Base-by-base conservation (phyloP, 2,329 filamentous ascomycete genomes). In the Didymella pomorum region DNA sequence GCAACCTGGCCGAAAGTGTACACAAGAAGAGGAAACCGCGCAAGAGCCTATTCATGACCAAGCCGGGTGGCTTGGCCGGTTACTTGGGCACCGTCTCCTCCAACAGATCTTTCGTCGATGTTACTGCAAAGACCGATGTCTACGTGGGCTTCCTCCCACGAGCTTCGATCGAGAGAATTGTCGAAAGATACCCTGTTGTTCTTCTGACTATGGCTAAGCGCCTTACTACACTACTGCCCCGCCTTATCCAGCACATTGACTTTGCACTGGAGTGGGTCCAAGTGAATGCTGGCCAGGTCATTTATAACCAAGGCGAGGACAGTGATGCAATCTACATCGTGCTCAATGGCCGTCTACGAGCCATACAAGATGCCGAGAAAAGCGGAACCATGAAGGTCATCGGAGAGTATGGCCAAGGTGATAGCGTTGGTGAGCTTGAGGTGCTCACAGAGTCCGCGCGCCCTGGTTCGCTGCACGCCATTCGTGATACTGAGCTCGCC, bases 311-410 rank as follows among this genome's bases (percentile, higher is more conserved):
- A 76, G 89, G 89, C 2, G 93, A 99, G 65, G 95, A 98, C 65
- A 99, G 95, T 70, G 95, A 99, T 76, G 94, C 96, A 1, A 99
- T 99, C 39, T 99, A 98, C 70, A 93, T 99, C 61, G 95, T 99
- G 1, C 84, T 99, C 16, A 99, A 99, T 67, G 95, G 95, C 10
- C 90, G 95, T 16, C 79, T 99, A 18, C 86, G 96, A 54, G 86
- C 94, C 0, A 90, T 99, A 0, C 85, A 93, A 60, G 93, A 97
- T 68, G 87, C 87, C 14, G 87, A 90, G 45, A 89, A 91, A 63
- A 92, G 92, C 0, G 90, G 89, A 2, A 54, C 46, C 1, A 89
- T 97, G 79, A 90, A 89, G 44, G 93, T 96, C 12, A 86, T 92
- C 49, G 94, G 92, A 12, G 96, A 99, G 75, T 98, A 90, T 71